Evolutionary conservation across 495 filamentous ascomycete species (phyloP), one percentile per base, ranked within the genome.

Genomic region (Elaphomyces granulatus): DNA sequence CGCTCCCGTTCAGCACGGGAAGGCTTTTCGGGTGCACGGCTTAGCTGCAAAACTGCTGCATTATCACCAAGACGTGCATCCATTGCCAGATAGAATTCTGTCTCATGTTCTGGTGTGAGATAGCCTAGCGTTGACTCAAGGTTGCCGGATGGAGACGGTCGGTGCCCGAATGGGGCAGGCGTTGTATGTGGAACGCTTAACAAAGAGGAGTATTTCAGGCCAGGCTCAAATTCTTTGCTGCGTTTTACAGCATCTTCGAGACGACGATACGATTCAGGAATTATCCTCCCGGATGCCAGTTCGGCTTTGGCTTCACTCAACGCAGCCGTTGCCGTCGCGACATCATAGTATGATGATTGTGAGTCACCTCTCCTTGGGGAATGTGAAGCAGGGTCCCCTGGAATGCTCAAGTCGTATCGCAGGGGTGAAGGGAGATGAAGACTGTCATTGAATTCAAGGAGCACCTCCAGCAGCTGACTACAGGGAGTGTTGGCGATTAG

Each of bases 371-470:
- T 44, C 40, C 68, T 61, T 4, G 59, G 55, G 8, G 54, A 48
- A 15, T 64, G 52, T 38, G 58, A 56, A 38, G 59, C 49, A 36
- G 58, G 51, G 43, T 68, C 57, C 20, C 45, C 61, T 23, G 69
- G 64, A 38, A 66, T 53, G 48, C 54, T 49, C 59, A 71, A 47
- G 46, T 78, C 61, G 57, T 83, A 84, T 48, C 84, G 81, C 45
- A 80, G 67, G 36, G 78, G 66, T 17, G 81, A 70, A 4, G 83
- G 75, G 19, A 95, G 72, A 52, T 83, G 81, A 2, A 73, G 56
- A 28, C 72, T 80, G 15, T 81, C 75, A 57, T 95, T 95, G 48
- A 93, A 73, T 45, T 94, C 87, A 35, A 90, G 68, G 18, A 90
- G 72, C 20, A 94, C 63, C 48, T 94, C 90, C 17, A 94, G 72